These are phyloP conservation scores for Leptodontidium sp. DNA, from an alignment of 2,329 filamentous ascomycete genomes.

Conservation along the genomic window DNA sequence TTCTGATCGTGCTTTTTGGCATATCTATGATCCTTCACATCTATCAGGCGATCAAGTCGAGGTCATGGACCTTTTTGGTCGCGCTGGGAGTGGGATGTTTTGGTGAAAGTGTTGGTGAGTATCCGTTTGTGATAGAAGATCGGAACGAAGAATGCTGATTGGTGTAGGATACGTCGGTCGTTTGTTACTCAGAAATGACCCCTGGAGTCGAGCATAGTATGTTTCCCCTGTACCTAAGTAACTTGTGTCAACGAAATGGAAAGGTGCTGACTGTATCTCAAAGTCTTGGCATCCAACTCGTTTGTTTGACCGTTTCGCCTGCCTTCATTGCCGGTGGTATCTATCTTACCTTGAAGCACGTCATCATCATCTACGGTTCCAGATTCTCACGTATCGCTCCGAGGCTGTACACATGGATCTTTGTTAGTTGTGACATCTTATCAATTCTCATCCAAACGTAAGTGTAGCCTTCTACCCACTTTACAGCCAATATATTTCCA, in stretches of 20 bases:
- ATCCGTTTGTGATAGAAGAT: neutral
- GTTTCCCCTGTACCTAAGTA: constrained; percentile 34
- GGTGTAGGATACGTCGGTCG: constrained; percentile 56
- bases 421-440: constrained; percentile 64
- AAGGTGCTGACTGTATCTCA: constrained; percentile 5
- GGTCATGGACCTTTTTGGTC: constrained; percentile 58
- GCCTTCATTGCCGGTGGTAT: constrained; percentile 67
- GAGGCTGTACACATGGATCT: constrained; percentile 63
- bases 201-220: constrained; percentile 64
- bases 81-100: constrained; percentile 57
- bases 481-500: constrained; percentile 60
- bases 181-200: constrained; percentile 56
- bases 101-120: constrained; percentile 57
- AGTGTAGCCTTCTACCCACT: neutral
- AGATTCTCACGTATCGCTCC: constrained; percentile 59
- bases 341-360: constrained; percentile 69
- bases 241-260: neutral
- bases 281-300: constrained; percentile 51
- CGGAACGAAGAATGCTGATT: neutral
- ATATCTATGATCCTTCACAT: constrained; percentile 52
- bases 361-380: constrained; percentile 57
- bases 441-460: constrained; percentile 51
- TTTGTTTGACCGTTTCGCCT: constrained; percentile 50
- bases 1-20: constrained; percentile 60
- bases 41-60: constrained; percentile 54